phyloP scores from a whole-genome alignment of 169 alveolate genomes.

The Eimeria sp. region DNA sequence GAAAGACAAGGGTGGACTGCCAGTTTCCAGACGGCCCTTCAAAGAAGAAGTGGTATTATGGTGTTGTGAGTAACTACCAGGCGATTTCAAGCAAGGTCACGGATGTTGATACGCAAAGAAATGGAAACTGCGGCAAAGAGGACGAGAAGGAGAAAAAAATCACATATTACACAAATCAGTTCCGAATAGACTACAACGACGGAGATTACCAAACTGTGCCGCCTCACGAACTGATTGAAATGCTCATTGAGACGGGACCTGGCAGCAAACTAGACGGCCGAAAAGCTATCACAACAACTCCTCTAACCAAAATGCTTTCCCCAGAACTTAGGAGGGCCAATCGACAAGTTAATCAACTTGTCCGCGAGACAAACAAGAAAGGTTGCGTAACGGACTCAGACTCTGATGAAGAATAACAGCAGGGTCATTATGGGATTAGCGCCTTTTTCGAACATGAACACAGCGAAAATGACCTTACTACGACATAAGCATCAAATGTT shows the following conservation, averaged over 20 bases:
- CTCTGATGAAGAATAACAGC: conserved; percentile 24
- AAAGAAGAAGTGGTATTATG: conserved; percentile 70
- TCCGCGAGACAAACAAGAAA: conserved; percentile 49
- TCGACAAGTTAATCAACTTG: conserved; percentile 61
- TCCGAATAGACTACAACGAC: conserved; percentile 76
- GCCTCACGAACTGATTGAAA: conserved; percentile 63
- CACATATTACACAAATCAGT: conserved; percentile 72
- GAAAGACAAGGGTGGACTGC: conserved; percentile 78
- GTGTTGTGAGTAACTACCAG: conserved; percentile 59
- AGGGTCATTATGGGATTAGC: neutral
- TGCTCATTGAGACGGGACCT: conserved; percentile 65
- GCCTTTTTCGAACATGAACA: neutral
- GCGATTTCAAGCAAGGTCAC: conserved; percentile 53
- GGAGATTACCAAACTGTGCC: conserved; percentile 74
- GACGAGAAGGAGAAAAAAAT: conserved; percentile 42
- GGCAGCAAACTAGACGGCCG: conserved; percentile 72
- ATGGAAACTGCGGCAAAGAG: conserved; percentile 1
- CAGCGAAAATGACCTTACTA: neutral
- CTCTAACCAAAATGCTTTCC: conserved; percentile 54
- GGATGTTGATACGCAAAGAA: neutral
- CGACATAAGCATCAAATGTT: neutral
- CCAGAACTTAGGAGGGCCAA: conserved; percentile 52
- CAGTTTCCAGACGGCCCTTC: conserved; percentile 41
- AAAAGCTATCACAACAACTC: conserved; percentile 69
- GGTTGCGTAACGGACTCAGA: conserved; percentile 15